A percentile compares a stretch with the other conserved stretches of the same genome.
Conservation (phyloP, 2,329 filamentous ascomycete species). For the Monosporascus sp. region DNA sequence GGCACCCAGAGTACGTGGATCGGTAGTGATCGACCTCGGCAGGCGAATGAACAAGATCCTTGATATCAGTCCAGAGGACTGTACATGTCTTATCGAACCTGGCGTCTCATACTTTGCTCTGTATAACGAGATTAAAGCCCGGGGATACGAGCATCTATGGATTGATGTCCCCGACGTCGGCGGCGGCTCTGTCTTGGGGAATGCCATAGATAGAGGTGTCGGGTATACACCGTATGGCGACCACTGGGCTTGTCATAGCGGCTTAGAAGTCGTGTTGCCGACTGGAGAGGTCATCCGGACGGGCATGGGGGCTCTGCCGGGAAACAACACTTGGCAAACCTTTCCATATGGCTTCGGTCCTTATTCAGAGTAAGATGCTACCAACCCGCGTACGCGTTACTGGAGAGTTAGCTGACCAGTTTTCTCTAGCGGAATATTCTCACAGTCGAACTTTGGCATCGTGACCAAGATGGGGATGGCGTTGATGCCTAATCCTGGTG, state of each 20-base stretch:
- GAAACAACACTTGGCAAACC: slow-evolving; percentile 35
- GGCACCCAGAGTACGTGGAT: slow-evolving; percentile 45
- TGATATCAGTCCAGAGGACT: slow-evolving; percentile 42
- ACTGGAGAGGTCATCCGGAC: slow-evolving; percentile 37
- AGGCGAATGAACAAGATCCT: slow-evolving; percentile 47
- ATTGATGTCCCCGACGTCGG: slow-evolving; percentile 37
- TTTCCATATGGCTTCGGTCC: slow-evolving; percentile 38
- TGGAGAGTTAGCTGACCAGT: not conserved
- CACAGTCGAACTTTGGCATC: slow-evolving; percentile 44
- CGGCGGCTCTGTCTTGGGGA: slow-evolving; percentile 40
- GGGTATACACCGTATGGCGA: slow-evolving; percentile 42
- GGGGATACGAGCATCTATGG: slow-evolving; percentile 34
- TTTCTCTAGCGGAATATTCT: slow-evolving; percentile 35
- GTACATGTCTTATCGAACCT: slow-evolving; percentile 47
- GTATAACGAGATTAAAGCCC: slow-evolving; percentile 38
- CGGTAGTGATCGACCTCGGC: slow-evolving; percentile 46
- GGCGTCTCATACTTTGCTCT: slow-evolving; percentile 49
- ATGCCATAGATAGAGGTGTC: slow-evolving; percentile 38
- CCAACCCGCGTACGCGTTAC: not conserved
- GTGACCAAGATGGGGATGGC: slow-evolving; percentile 47
- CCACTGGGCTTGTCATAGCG: slow-evolving; percentile 35
- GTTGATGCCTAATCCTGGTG: slow-evolving; percentile 48
- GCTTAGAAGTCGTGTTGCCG: slow-evolving; percentile 38
- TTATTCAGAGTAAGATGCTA: slow-evolving; percentile 22
- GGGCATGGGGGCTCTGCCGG: slow-evolving; percentile 32